phyloP scores from a whole-genome alignment of 1,284 basidiomycete genomes.

The Stereum hirsutum region DNA sequence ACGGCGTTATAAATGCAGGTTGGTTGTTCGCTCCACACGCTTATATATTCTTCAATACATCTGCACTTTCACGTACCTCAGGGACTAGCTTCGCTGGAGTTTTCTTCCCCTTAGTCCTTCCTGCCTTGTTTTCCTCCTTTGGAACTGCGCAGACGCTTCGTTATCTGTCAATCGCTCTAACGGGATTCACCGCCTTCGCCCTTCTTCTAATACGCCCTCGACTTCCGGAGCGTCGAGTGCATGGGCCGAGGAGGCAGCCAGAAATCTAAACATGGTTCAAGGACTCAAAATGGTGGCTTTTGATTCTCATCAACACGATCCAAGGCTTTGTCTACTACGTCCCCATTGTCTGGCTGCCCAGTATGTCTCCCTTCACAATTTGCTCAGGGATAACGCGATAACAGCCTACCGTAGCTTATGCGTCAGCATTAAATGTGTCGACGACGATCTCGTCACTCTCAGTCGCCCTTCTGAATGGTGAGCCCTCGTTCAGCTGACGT shows the following conservation, averaged over 20 bases:
- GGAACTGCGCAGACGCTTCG: constrained; percentile 21
- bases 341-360: constrained; percentile 27
- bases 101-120: constrained; percentile 24
- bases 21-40: not conserved
- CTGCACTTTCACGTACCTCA: constrained; percentile 3
- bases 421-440: constrained; percentile 2
- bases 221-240: constrained; percentile 19
- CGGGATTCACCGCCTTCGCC: constrained; percentile 14
- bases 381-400: not conserved
- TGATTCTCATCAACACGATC: constrained; percentile 22
- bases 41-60: not conserved
- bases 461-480: constrained; percentile 11
- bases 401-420: not conserved
- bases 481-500: too few relatives aligned
- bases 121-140: constrained; percentile 17
- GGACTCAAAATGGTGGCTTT: constrained; percentile 19
- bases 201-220: constrained; percentile 25
- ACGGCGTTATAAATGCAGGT: constrained; percentile 32
- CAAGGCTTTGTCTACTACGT: constrained; percentile 25
- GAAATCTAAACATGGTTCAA: constrained; percentile 15
- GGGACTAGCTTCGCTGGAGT: constrained; percentile 26
- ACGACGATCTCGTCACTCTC: constrained; percentile 8
- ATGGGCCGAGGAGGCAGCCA: constrained; percentile 13
- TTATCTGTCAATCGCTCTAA: constrained; percentile 20
- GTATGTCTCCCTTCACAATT: constrained; percentile 12